A percentile compares a stretch with the other conserved stretches of the same genome.
These are phyloP conservation scores for Ramularia endophylla DNA, from an alignment of 2,329 filamentous ascomycete species.

Conservation along the genomic window DNA sequence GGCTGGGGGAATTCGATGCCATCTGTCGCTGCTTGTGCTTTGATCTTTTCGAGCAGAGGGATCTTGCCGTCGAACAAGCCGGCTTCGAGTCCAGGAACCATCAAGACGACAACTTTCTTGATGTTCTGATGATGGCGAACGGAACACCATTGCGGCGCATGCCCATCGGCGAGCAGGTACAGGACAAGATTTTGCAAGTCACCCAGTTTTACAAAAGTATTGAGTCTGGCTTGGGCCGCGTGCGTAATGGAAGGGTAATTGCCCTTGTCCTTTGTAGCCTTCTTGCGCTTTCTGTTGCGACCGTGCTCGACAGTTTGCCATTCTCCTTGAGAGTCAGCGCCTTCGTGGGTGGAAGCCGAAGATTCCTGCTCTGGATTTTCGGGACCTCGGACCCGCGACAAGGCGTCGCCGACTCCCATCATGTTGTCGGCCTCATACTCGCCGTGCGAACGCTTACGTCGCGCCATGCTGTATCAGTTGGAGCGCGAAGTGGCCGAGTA, in stretches of 20 bases:
- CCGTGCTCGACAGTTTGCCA: conserved; percentile 24
- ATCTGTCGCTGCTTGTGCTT: background rate
- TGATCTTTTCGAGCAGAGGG: conserved; percentile 24
- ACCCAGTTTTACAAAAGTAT: conserved; percentile 51
- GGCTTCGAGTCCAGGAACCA: conserved; percentile 87
- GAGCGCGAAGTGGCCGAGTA: too few relatives aligned
- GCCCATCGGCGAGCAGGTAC: conserved; percentile 57
- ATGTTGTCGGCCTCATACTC: conserved; percentile 21
- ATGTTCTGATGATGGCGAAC: conserved; percentile 52
- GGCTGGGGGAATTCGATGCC: background rate
- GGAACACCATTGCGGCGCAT: conserved; percentile 58
- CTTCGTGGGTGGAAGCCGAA: conserved; percentile 2
- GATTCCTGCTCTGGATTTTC: conserved; percentile 2
- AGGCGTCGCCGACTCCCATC: conserved; percentile 23
- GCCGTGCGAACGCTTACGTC: conserved; percentile 25
- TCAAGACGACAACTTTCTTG: conserved; percentile 75
- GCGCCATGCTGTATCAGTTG: conserved; percentile 14
- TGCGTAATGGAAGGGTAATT: conserved; percentile 52
- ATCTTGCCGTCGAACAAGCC: conserved; percentile 72
- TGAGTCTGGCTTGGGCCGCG: conserved; percentile 47
- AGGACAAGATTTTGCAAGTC: conserved; percentile 55
- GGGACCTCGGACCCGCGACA: conserved; percentile 19
- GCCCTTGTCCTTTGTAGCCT: conserved; percentile 25
- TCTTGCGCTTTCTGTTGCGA: conserved; percentile 22
- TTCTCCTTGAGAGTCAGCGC: conserved; percentile 14